phyloP scores from a whole-genome alignment of 2,329 filamentous ascomycete genomes.

The Coniochaeta ligniaria region DNA sequence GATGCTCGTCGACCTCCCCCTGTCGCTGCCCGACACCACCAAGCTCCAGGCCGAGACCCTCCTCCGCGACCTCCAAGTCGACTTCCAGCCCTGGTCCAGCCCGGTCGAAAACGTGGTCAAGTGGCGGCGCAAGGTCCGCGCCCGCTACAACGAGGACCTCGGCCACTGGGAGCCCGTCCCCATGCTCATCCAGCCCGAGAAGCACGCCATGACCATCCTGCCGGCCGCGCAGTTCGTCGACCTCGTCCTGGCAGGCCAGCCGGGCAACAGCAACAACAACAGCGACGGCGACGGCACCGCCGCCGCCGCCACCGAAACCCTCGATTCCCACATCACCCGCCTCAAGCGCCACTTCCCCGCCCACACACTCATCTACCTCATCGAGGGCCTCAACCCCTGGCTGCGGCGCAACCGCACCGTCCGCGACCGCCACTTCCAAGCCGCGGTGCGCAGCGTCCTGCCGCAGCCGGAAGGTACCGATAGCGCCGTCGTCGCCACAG shows the following conservation, averaged over 20 bases:
- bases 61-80: slow-evolving; percentile 42
- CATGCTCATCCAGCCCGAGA: slow-evolving; percentile 44
- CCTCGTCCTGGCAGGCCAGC: slow-evolving; percentile 31
- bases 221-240: slow-evolving; percentile 59
- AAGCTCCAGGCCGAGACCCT: slow-evolving; percentile 39
- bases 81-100: slow-evolving; percentile 36
- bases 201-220: slow-evolving; percentile 56
- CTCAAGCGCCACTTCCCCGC: slow-evolving; percentile 46
- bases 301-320: slow-evolving; percentile 34
- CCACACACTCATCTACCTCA: slow-evolving; percentile 58
- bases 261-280: slow-evolving; percentile 10
- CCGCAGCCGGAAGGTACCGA: slow-evolving; percentile 7
- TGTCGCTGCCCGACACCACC: slow-evolving; percentile 40
- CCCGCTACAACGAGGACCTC: slow-evolving; percentile 51
- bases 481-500: slow-evolving; percentile 13
- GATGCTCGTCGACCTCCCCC: slow-evolving; percentile 69
- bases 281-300: no score
- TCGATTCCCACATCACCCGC: slow-evolving; percentile 51
- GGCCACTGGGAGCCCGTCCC: slow-evolving; percentile 59
- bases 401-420: slow-evolving; percentile 61
- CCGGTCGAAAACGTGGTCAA: slow-evolving; percentile 47
- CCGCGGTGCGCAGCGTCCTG: slow-evolving; percentile 48
- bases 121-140: slow-evolving; percentile 63
- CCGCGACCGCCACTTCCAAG: slow-evolving; percentile 61
- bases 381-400: slow-evolving; percentile 62